Evolutionary conservation across 2,329 filamentous ascomycete genomes (phyloP).

Genomic region (Fusarium sp.): DNA sequence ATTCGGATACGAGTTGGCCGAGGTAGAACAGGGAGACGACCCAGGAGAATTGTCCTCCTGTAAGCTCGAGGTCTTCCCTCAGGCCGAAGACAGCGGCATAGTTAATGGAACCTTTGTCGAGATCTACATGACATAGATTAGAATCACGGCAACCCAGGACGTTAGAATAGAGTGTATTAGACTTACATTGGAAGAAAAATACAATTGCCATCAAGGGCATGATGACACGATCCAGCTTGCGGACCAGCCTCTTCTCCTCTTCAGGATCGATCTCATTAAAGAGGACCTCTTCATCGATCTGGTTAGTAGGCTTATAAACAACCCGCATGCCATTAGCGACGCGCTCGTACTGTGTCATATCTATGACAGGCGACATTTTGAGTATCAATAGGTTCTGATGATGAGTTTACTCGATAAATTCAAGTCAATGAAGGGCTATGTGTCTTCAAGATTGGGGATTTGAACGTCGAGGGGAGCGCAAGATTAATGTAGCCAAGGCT

Average conservation of each 20-base stretch:
- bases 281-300: slow-evolving; percentile 30
- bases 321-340: too few species aligned
- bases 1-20: slow-evolving; percentile 37
- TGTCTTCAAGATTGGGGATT: background rate
- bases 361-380: slow-evolving; percentile 14
- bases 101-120: slow-evolving; percentile 42
- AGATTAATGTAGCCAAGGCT: background rate
- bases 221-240: slow-evolving; percentile 35
- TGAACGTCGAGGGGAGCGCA: background rate
- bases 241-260: slow-evolving; percentile 35
- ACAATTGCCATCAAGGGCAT: slow-evolving; percentile 42
- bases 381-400: background rate
- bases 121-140: slow-evolving; percentile 17
- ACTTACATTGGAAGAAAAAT: slow-evolving; percentile 41
- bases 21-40: slow-evolving; percentile 40
- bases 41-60: slow-evolving; percentile 27
- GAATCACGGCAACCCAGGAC: background rate
- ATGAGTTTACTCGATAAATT: too few species aligned
- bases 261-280: slow-evolving; percentile 36
- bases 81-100: slow-evolving; percentile 39
- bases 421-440: too few species aligned
- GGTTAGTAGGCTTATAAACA: background rate
- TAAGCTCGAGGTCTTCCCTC: slow-evolving; percentile 26
- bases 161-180: background rate
- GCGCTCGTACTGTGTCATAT: too few species aligned